phyloP scores from a whole-genome alignment of 192 early-diverging fungal species.

The Hyaloraphidium curvatum region DNA sequence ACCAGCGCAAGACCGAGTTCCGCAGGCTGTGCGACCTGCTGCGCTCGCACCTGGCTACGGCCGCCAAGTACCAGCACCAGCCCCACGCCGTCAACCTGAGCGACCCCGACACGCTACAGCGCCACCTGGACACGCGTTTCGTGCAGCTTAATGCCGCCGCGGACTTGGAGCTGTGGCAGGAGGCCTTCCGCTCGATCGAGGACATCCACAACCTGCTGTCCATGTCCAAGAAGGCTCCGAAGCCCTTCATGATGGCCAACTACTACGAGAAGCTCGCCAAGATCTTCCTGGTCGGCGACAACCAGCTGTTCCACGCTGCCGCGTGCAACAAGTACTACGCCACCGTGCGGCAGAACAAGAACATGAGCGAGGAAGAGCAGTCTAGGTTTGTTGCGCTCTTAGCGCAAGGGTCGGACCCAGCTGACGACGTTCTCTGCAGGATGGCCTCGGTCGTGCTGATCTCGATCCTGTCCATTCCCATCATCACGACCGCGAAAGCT shows the following conservation, averaged over 20 bases:
- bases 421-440: slow-evolving; percentile 10
- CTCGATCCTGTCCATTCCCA: slow-evolving; percentile 89
- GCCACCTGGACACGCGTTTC: slow-evolving; percentile 91
- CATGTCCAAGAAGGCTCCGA: slow-evolving; percentile 72
- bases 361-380: slow-evolving; percentile 69
- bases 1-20: slow-evolving; percentile 96
- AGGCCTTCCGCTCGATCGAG: slow-evolving; percentile 90
- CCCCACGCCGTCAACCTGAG: slow-evolving; percentile 83
- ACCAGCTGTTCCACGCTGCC: slow-evolving; percentile 95
- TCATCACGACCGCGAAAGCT: slow-evolving; percentile 68
- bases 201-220: slow-evolving; percentile 84
- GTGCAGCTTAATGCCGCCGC: slow-evolving; percentile 87
- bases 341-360: slow-evolving; percentile 52
- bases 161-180: slow-evolving; percentile 98
- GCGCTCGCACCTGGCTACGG: slow-evolving; percentile 73
- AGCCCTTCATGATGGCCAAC: slow-evolving; percentile 88
- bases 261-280: slow-evolving; percentile 96
- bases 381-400: slow-evolving; percentile 22
- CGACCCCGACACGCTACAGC: slow-evolving; percentile 89
- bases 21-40: slow-evolving; percentile 92
- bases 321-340: slow-evolving; percentile 85
- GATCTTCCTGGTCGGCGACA: slow-evolving; percentile 92
- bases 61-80: slow-evolving; percentile 75
- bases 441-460: slow-evolving; percentile 85
- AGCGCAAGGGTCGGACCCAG: background rate